These are phyloP conservation scores for Rhodosorus marinus DNA, from an alignment of 23 red algal genomes.

Conservation along the genomic window DNA sequence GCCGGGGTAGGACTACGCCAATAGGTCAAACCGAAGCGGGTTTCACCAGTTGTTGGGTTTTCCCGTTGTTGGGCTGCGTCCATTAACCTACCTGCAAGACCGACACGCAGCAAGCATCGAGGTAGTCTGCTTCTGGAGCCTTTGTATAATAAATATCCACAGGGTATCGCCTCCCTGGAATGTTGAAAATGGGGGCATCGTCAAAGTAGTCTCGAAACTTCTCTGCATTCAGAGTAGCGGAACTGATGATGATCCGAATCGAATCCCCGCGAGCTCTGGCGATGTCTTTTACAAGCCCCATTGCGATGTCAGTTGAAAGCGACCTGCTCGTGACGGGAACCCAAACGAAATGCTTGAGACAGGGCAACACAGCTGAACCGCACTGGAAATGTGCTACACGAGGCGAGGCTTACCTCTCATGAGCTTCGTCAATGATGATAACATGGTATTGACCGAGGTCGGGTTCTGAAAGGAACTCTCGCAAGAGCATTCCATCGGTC, in stretches of 20 bases:
- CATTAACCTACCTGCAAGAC: too few species aligned
- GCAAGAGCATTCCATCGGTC: constrained; percentile 71
- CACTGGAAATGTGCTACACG: too few species aligned
- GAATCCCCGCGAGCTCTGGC: constrained; percentile 4
- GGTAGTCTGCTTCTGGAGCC: constrained; percentile 38
- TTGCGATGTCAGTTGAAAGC: constrained; percentile 65
- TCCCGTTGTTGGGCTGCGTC: too few species aligned
- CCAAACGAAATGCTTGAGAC: too few species aligned
- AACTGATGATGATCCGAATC: constrained; percentile 59
- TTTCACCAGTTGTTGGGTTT: too few species aligned
- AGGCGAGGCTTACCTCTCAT: too few species aligned
- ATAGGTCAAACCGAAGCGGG: too few species aligned
- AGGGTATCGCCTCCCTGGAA: constrained; percentile 37
- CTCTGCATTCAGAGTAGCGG: constrained; percentile 53
- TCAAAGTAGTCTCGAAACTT: constrained; percentile 32
- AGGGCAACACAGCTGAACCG: too few species aligned
- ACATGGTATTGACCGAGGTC: constrained; percentile 19
- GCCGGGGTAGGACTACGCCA: too few species aligned
- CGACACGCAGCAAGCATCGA: constrained; percentile 52
- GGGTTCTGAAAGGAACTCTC: constrained; percentile 39
- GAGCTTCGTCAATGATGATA: constrained; percentile 87
- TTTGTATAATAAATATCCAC: constrained; percentile 50
- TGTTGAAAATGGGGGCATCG: not conserved
- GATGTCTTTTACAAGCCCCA: constrained; percentile 48
- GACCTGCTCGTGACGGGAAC: too few species aligned